Conservation (phyloP, 1,284 basidiomycete species). For the Naganishia albida region DNA sequence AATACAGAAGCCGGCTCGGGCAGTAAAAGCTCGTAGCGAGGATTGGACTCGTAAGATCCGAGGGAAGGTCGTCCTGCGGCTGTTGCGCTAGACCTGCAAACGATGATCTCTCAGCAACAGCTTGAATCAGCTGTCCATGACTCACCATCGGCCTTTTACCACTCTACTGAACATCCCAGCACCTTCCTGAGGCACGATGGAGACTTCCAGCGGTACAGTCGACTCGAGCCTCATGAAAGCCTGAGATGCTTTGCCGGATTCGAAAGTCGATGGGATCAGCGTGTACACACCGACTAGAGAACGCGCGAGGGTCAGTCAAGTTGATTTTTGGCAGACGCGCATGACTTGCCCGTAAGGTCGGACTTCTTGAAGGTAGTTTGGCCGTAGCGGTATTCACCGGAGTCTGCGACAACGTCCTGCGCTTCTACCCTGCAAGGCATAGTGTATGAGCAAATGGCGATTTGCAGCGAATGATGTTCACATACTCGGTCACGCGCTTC, state of each 20-base stretch:
- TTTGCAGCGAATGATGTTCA: background rate
- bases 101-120: background rate
- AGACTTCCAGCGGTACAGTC: constrained; percentile 56
- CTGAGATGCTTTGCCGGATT: constrained; percentile 66
- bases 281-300: constrained; percentile 83
- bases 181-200: constrained; percentile 67
- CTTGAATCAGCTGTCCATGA: too few species aligned
- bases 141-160: constrained; percentile 69
- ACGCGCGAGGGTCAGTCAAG: background rate
- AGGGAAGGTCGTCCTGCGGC: constrained; percentile 70
- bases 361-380: constrained; percentile 61
- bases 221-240: constrained; percentile 69
- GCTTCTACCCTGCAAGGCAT: constrained; percentile 56
- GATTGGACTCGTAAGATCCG: constrained; percentile 66
- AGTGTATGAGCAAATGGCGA: background rate
- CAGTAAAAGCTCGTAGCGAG: constrained; percentile 66
- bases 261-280: constrained; percentile 77
- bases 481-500: constrained; percentile 71
- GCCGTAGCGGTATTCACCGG: constrained; percentile 80
- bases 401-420: constrained; percentile 70
- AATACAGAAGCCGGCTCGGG: constrained; percentile 61
- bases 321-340: too few species aligned
- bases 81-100: constrained; percentile 59
- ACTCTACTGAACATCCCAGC: constrained; percentile 82
- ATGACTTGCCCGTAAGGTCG: too few species aligned